phyloP scores from a whole-genome alignment of 1,284 basidiomycete species.

The Ceratobasidium sp. region DNA sequence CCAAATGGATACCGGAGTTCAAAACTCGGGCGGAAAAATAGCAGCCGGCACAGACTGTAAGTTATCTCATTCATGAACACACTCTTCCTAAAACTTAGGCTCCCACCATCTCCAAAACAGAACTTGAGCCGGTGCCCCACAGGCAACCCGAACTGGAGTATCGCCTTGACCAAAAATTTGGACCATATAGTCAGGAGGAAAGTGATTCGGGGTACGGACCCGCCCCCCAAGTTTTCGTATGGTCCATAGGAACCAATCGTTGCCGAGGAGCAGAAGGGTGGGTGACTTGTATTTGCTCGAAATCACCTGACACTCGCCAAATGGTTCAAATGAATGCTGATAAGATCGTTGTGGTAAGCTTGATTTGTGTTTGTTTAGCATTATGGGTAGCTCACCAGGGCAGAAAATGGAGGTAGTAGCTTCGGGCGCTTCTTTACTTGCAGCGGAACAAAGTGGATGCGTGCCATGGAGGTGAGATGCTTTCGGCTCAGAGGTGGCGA shows the following conservation, averaged over 20 bases:
- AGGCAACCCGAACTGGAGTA: background rate
- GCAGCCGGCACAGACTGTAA: no score
- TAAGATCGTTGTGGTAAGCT: no score
- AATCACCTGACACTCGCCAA: background rate
- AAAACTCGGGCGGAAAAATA: no score
- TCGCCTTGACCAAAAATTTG: background rate
- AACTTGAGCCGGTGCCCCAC: background rate
- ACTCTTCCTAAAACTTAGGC: conserved; percentile 13
- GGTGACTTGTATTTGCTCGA: background rate
- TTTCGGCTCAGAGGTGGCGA: conserved; percentile 5
- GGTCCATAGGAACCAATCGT: background rate
- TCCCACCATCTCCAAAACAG: conserved; percentile 40
- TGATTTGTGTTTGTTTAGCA: no score
- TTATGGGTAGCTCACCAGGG: background rate
- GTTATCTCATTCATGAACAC: no score
- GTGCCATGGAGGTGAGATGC: conserved; percentile 14
- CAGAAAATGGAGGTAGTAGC: background rate
- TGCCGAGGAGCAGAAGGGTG: no score
- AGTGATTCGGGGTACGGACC: conserved; percentile 6
- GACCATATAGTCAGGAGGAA: background rate
- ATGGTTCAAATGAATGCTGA: background rate
- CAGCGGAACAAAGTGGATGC: background rate
- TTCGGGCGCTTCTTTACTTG: background rate
- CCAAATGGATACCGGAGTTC: no score
- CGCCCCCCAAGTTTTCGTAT: background rate